Base-by-base conservation (phyloP, 352 stramenopile species). In the Phytopythium chamaehyphon region DNA sequence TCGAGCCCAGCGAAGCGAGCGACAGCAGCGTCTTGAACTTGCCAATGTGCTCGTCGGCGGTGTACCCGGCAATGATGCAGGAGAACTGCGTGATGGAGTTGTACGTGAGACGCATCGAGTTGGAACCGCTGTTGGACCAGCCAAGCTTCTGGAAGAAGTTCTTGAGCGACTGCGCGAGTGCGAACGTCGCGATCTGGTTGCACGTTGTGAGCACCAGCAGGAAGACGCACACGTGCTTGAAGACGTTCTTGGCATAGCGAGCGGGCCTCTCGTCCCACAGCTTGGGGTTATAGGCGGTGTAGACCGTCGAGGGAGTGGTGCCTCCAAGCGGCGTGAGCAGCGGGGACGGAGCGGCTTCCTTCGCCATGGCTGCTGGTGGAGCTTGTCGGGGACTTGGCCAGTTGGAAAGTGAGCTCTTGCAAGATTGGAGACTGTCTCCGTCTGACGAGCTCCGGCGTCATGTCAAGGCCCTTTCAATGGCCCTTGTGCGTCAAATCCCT, bases 101-200 rank as follows among this genome's bases (percentile, higher is more conserved):
- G 60, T 74, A 87, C 8, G 76, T 84, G 18, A 65, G 72, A 56
- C 86, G 86, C 73, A 89, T 78, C 35, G 56, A 73, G 31, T 73
- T 68, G 16, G 71, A 84, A 15, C 76, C 75, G 40, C 69, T 57
- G 57, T 69, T 82, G 36, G 62, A 71, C 76, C 74, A 90, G 33
- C 69, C 71, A 12, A 90, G 55, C 16, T 60, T 71, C 54, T 74
- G 56, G 50, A 87, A 83, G 38, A 86, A 87, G 55, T 87, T 85
- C 51, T 78, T 77, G 36, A 84, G 65, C 2, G 67, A 74, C 53
- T 84, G 70, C 59, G 73, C 77, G 52, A 86, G 75, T 11, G 65
- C 71, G 57, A 75, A 86, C 54, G 66, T 74, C 40, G 76, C 71
- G 15, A 88, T 55, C 47, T 87, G 73, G 60, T 70, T 56, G 18